These are phyloP conservation scores for Leccinum rimulosum DNA, from an alignment of 768 basidiomycete species.

Conservation along the genomic window DNA sequence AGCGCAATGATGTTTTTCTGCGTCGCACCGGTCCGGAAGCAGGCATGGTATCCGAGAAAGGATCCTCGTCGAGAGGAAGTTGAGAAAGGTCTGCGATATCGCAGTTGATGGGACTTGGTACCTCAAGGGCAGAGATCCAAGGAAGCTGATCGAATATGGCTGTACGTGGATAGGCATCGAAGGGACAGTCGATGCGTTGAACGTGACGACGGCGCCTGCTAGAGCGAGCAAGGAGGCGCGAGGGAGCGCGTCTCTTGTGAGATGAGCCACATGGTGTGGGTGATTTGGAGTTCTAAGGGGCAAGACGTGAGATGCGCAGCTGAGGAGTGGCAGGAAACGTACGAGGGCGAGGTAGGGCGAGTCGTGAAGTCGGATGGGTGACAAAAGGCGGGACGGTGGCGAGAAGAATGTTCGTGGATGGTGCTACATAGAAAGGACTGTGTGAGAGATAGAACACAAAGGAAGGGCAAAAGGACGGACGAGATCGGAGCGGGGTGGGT, in stretches of 20 bases:
- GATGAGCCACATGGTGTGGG: constrained; percentile 37
- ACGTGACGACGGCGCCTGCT: constrained; percentile 42
- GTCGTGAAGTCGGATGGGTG: constrained; percentile 38
- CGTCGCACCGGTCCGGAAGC: constrained; percentile 57
- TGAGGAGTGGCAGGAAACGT: constrained; percentile 4
- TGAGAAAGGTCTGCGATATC: constrained; percentile 70
- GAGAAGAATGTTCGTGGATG: constrained; percentile 24
- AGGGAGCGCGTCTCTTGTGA: constrained; percentile 37
- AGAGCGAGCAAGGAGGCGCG: constrained; percentile 36
- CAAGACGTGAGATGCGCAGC: constrained; percentile 6
- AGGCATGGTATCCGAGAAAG: constrained; percentile 22
- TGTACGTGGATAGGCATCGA: constrained; percentile 33
- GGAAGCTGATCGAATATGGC: constrained; percentile 60
- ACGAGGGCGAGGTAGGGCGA: constrained; percentile 21
- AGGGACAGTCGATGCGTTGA: constrained; percentile 39
- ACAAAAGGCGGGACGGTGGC: constrained; percentile 32
- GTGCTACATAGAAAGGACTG: constrained; percentile 19
- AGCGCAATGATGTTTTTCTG: constrained; percentile 52
- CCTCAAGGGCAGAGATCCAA: constrained; percentile 62
- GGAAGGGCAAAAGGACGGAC: constrained; percentile 10
- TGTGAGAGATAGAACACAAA: not conserved
- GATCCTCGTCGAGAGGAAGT: constrained; percentile 36
- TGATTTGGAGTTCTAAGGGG: constrained; percentile 37
- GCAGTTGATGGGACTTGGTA: constrained; percentile 42
- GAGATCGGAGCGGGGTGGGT: not conserved